These are phyloP conservation scores for Albugo candida DNA, from an alignment of 352 stramenopile species.

Conservation along the genomic window DNA sequence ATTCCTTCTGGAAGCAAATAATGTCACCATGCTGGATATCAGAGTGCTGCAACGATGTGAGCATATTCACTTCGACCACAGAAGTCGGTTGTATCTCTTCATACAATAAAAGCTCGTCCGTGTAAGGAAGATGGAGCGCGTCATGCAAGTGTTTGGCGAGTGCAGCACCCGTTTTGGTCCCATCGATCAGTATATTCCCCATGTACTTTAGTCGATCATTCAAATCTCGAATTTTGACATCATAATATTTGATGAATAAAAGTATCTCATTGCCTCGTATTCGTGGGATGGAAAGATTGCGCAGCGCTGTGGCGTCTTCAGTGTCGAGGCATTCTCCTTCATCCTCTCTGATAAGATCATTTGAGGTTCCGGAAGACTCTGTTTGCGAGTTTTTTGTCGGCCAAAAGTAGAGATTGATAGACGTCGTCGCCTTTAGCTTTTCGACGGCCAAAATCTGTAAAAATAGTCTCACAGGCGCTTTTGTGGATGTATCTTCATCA, in stretches of 20 bases:
- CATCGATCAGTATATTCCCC: conserved; percentile 55
- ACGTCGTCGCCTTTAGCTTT: background rate
- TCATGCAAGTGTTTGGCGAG: conserved; percentile 29
- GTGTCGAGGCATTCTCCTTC: conserved; percentile 2
- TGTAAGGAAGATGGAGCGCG: conserved; percentile 23
- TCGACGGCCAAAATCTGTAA: conserved; percentile 33
- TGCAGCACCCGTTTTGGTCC: conserved; percentile 29
- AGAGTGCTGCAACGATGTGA: conserved; percentile 16
- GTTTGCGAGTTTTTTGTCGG: conserved; percentile 8
- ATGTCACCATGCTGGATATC: conserved; percentile 77
- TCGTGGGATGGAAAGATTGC: conserved; percentile 1
- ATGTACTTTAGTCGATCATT: conserved; percentile 53
- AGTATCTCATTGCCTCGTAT: conserved; percentile 33
- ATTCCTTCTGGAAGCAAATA: conserved; percentile 49
- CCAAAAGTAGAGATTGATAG: conserved; percentile 35
- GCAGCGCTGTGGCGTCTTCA: conserved; percentile 9
- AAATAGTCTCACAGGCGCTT: conserved; percentile 45
- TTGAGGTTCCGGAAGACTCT: background rate
- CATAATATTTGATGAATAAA: conserved; percentile 75
- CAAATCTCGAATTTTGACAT: conserved; percentile 25
- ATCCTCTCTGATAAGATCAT: background rate
- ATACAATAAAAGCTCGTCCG: conserved; percentile 38
- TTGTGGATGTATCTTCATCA: conserved; percentile 47
- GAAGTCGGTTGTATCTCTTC: conserved; percentile 54
- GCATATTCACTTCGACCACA: conserved; percentile 35